Conservation (phyloP, 179 eudicot species). For the Beta macrorhiza region DNA sequence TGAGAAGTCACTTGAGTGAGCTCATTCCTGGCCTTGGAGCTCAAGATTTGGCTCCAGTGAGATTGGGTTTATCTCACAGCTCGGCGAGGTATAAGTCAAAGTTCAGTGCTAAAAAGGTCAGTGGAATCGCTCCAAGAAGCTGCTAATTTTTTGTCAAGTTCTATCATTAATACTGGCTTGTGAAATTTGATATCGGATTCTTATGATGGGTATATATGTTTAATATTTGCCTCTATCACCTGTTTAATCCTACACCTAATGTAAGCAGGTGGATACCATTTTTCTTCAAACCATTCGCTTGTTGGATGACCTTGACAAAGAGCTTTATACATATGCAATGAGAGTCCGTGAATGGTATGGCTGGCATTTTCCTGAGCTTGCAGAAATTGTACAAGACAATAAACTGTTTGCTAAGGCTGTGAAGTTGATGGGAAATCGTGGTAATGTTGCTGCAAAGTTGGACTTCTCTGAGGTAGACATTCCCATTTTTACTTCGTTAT, state of each 20-base stretch:
- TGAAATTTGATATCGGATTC: not conserved
- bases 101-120: conserved; percentile 91
- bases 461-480: conserved; percentile 82
- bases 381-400: conserved; percentile 80
- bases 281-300: conserved; percentile 92
- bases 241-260: not conserved
- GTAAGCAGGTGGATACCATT: conserved; percentile 83
- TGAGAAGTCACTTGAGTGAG: conserved; percentile 83
- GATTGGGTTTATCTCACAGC: conserved; percentile 96
- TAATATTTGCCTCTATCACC: not conserved
- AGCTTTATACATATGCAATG: conserved; percentile 93
- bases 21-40: conserved; percentile 75
- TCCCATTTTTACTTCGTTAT: not conserved
- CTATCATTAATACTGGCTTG: no score
- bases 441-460: conserved; percentile 65
- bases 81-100: conserved; percentile 78
- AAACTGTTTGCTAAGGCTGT: conserved; percentile 80
- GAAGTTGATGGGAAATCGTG: conserved; percentile 79
- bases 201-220: not conserved
- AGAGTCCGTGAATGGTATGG: conserved; percentile 98
- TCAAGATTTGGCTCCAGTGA: conserved; percentile 97
- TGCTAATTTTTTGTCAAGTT: not conserved
- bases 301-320: conserved; percentile 97
- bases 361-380: conserved; percentile 99
- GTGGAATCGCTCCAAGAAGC: not conserved